A percentile compares a stretch with the other conserved stretches of the same genome.
Evolutionary conservation across 2,329 filamentous ascomycete genomes (phyloP).

Genomic region (Cordyceps pruinosa): DNA sequence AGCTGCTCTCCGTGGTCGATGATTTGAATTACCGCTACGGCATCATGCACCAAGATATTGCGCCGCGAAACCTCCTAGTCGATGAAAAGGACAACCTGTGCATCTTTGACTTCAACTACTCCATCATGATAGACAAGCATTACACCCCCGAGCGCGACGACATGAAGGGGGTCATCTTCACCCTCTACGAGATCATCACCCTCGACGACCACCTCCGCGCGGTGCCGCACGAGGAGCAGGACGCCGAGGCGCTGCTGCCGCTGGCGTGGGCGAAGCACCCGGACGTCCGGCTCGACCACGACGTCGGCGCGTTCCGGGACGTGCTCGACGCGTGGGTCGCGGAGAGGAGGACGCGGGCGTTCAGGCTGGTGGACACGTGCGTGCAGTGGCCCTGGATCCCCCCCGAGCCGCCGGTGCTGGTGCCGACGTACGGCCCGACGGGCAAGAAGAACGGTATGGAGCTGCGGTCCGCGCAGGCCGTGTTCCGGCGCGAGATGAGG

Average conservation of each 20-base stretch:
- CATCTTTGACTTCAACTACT: slow-evolving; percentile 32
- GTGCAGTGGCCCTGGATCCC: slow-evolving; percentile 16
- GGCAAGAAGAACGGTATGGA: too few relatives aligned
- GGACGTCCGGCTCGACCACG: slow-evolving; percentile 24
- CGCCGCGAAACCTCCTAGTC: slow-evolving; percentile 32
- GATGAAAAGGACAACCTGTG: slow-evolving; percentile 25
- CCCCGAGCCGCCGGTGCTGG: slow-evolving; percentile 7
- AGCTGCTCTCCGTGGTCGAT: slow-evolving; percentile 31
- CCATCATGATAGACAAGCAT: slow-evolving; percentile 19
- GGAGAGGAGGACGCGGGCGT: slow-evolving; percentile 10
- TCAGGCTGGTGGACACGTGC: background rate
- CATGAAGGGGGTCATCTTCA: slow-evolving; percentile 30
- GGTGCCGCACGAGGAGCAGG: slow-evolving; percentile 20
- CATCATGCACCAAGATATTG: slow-evolving; percentile 34
- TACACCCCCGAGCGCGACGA: slow-evolving; percentile 23
- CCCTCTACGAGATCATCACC: slow-evolving; percentile 32
- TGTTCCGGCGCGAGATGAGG: too few relatives aligned
- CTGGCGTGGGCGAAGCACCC: slow-evolving; percentile 26
- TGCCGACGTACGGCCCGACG: background rate
- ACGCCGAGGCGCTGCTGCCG: slow-evolving; percentile 15
- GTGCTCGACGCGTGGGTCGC: slow-evolving; percentile 20
- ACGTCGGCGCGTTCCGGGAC: slow-evolving; percentile 18
- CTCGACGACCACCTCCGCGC: slow-evolving; percentile 20
- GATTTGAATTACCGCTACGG: slow-evolving; percentile 31
- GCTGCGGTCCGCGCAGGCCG: too few relatives aligned